A percentile compares a stretch with the other conserved stretches of the same genome.
Evolutionary conservation across 1,284 basidiomycete species (phyloP).

Genomic region (Filobasidium uniguttulatum): DNA sequence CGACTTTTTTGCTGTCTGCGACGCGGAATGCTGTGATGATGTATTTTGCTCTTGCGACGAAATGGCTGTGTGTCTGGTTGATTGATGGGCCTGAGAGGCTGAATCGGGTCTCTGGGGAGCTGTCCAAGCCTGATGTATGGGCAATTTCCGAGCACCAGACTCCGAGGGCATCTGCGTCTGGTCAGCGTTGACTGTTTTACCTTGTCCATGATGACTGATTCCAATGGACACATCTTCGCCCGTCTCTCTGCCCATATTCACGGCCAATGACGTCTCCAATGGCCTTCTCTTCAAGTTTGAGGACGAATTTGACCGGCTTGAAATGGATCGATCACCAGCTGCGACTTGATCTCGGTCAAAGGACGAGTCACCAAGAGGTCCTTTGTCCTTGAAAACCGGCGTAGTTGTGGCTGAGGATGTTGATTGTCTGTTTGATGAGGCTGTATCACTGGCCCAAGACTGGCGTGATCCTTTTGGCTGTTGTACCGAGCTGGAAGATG

Average conservation of each 20-base stretch:
- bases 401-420: not conserved
- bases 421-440: not conserved
- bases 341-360: too few relatives aligned
- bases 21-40: not conserved
- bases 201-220: too few relatives aligned
- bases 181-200: not conserved
- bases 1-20: not conserved
- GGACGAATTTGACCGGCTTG: not conserved
- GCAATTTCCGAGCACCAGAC: not conserved
- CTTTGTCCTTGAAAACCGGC: not conserved
- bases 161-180: not conserved
- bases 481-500: not conserved
- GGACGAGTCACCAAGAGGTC: too few relatives aligned
- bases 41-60: not conserved
- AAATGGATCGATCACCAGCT: not conserved
- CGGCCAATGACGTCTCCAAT: not conserved
- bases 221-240: not conserved
- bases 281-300: not conserved
- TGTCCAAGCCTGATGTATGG: not conserved
- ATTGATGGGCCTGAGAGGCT: not conserved
- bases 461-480: not conserved
- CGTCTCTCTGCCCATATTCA: not conserved
- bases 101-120: not conserved
- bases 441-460: constrained; percentile 1
- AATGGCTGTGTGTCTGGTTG: not conserved